phyloP scores from a whole-genome alignment of 768 basidiomycete genomes.

The Strobilomyces dryophilus region DNA sequence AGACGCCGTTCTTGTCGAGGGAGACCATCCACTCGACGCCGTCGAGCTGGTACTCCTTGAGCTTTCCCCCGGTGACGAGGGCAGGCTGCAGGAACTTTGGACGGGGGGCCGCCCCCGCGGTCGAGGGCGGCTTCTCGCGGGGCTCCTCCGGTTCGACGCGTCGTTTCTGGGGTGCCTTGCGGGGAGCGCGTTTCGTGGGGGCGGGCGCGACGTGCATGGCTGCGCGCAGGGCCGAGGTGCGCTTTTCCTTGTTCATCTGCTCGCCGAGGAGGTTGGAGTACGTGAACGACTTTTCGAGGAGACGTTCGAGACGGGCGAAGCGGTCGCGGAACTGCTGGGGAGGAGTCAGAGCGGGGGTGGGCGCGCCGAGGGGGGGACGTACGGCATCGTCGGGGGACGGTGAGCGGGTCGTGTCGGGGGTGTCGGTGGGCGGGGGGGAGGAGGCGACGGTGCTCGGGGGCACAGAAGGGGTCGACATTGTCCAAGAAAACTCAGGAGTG shows the following conservation, averaged over 20 bases:
- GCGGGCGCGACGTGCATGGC: conserved; percentile 22
- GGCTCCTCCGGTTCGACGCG: conserved; percentile 3
- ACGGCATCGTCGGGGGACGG: conserved; percentile 19
- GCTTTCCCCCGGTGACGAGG: conserved; percentile 76
- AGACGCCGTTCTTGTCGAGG: conserved; percentile 80
- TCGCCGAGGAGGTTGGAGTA: conserved; percentile 68
- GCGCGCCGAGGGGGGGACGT: not conserved
- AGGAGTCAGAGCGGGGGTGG: not conserved
- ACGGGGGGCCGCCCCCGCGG: not conserved
- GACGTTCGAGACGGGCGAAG: conserved; percentile 51
- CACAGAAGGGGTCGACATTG: conserved; percentile 3
- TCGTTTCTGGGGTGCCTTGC: conserved; percentile 5
- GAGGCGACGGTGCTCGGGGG: not conserved
- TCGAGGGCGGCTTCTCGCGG: conserved; percentile 12
- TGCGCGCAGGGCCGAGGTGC: conserved; percentile 27
- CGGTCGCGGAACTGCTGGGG: conserved; percentile 48
- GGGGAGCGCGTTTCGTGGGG: conserved; percentile 12
- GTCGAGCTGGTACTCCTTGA: conserved; percentile 90
- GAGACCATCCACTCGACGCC: conserved; percentile 95
- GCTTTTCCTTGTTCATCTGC: conserved; percentile 64
- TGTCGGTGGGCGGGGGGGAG: not conserved
- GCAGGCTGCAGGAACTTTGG: conserved; percentile 65
- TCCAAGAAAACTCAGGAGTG: conserved; percentile 16
- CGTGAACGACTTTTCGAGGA: conserved; percentile 73
- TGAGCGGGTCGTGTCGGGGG: conserved; percentile 8